Conservation (phyloP, 2,329 filamentous ascomycete genomes). For the Dactylellina sp. region DNA sequence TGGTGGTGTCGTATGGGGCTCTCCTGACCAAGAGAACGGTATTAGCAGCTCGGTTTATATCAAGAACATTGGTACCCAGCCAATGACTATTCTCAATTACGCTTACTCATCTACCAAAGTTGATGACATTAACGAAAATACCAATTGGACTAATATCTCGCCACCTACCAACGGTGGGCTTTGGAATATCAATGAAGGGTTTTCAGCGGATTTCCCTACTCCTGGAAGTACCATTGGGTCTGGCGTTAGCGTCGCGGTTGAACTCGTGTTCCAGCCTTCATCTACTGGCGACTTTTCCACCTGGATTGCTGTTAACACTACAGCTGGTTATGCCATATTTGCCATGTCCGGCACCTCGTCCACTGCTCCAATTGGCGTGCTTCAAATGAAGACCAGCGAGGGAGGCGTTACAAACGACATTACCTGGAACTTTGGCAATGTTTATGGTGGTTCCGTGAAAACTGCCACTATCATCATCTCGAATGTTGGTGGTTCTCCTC, state of each 20-base stretch:
- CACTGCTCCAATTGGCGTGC: conserved; percentile 62
- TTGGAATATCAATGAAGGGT: conserved; percentile 61
- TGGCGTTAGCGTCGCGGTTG: conserved; percentile 62
- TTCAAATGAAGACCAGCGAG: conserved; percentile 63
- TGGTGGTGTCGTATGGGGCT: conserved; percentile 64
- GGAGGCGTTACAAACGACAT: conserved; percentile 62
- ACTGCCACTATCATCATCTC: conserved; percentile 60
- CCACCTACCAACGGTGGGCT: conserved; percentile 12
- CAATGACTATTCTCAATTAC: conserved; percentile 63
- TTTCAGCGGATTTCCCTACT: conserved; percentile 62
- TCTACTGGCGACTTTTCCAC: conserved; percentile 61
- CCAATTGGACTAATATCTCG: conserved; percentile 54
- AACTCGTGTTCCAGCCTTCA: conserved; percentile 63
- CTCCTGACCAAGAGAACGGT: conserved; percentile 60
- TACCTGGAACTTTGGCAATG: conserved; percentile 62
- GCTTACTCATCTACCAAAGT: conserved; percentile 62
- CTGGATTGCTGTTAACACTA: conserved; percentile 49
- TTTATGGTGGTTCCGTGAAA: conserved; percentile 21
- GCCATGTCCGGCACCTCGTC: conserved; percentile 61
- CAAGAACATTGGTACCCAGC: conserved; percentile 63
- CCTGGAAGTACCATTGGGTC: conserved; percentile 62
- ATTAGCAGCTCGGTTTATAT: conserved; percentile 63
- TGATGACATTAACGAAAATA: conserved; percentile 59
- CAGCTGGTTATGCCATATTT: conserved; percentile 41
- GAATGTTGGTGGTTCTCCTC: conserved; percentile 63